Conservation (phyloP, 495 filamentous ascomycete genomes). For the Penicillium flavigenum region DNA sequence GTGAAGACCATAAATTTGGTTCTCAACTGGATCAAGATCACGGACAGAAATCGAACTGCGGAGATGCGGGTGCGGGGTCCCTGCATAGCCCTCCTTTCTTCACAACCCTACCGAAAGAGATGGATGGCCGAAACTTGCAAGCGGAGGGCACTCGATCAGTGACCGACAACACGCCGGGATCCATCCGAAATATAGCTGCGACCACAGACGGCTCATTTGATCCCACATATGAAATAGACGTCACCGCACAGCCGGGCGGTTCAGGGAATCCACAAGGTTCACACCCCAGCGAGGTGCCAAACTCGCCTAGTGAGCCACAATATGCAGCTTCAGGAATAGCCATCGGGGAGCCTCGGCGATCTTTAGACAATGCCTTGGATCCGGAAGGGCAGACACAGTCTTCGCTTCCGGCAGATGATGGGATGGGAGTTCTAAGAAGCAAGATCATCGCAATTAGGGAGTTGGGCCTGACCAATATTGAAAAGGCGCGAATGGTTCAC, state of each 20-base stretch:
- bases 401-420: conserved; percentile 84
- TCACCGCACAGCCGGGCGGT: neutral
- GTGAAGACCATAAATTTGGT: conserved; percentile 10
- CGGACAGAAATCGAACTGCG: conserved; percentile 11
- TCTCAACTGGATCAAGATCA: conserved; percentile 19
- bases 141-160: conserved; percentile 17
- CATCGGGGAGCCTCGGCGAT: conserved; percentile 1
- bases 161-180: conserved; percentile 9
- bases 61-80: conserved; percentile 30
- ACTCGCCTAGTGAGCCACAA: conserved; percentile 7
- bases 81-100: conserved; percentile 29
- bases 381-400: conserved; percentile 25
- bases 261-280: conserved; percentile 4
- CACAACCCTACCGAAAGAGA: conserved; percentile 31
- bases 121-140: conserved; percentile 29
- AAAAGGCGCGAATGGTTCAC: conserved; percentile 86
- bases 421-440: conserved; percentile 72
- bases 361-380: conserved; percentile 13
- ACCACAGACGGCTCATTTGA: neutral
- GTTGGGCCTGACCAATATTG: conserved; percentile 57
- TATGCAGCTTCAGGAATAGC: conserved; percentile 2
- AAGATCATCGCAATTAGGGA: conserved; percentile 76
- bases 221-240: neutral
- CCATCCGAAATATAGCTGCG: conserved; percentile 3
- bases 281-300: neutral